These are phyloP conservation scores for Suillus americanus DNA, from an alignment of 768 basidiomycete genomes.

Conservation along the genomic window DNA sequence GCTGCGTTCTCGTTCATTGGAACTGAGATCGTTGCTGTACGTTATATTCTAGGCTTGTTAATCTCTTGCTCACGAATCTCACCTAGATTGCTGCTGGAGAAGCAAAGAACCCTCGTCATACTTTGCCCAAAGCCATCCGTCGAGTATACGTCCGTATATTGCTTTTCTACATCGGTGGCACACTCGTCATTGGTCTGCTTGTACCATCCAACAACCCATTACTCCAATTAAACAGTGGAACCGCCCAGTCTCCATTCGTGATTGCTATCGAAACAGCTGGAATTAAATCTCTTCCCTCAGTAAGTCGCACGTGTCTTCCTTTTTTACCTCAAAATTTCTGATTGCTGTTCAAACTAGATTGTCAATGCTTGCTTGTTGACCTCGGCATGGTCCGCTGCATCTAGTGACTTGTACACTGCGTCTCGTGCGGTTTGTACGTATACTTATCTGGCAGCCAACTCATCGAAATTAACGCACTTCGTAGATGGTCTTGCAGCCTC, in stretches of 20 bases:
- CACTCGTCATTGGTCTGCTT: slow-evolving; percentile 78
- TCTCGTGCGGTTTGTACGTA: slow-evolving; percentile 82
- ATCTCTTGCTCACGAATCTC: not conserved
- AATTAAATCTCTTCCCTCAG: slow-evolving; percentile 81
- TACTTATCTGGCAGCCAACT: not conserved
- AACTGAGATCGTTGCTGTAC: slow-evolving; percentile 89
- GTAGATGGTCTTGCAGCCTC: slow-evolving; percentile 76
- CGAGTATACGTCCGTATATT: slow-evolving; percentile 77
- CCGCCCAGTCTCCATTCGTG: slow-evolving; percentile 83
- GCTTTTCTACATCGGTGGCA: slow-evolving; percentile 72
- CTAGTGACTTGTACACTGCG: slow-evolving; percentile 86
- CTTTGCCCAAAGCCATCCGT: slow-evolving; percentile 55
- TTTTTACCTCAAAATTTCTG: not conserved
- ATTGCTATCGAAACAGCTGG: slow-evolving; percentile 85
- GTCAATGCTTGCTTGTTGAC: slow-evolving; percentile 84
- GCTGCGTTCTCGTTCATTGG: slow-evolving; percentile 94
- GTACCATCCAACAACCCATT: slow-evolving; percentile 69
- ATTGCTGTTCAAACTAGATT: slow-evolving; percentile 39
- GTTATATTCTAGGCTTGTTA: slow-evolving; percentile 20
- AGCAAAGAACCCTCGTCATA: slow-evolving; percentile 81
- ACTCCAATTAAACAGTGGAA: slow-evolving; percentile 52
- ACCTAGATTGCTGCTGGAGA: slow-evolving; percentile 80
- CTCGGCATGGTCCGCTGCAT: slow-evolving; percentile 91
- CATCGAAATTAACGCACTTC: slow-evolving; percentile 3
- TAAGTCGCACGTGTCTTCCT: slow-evolving; percentile 34